Base-by-base conservation (phyloP, 2,329 filamentous ascomycete species). In the Diaporthe sp. region DNA sequence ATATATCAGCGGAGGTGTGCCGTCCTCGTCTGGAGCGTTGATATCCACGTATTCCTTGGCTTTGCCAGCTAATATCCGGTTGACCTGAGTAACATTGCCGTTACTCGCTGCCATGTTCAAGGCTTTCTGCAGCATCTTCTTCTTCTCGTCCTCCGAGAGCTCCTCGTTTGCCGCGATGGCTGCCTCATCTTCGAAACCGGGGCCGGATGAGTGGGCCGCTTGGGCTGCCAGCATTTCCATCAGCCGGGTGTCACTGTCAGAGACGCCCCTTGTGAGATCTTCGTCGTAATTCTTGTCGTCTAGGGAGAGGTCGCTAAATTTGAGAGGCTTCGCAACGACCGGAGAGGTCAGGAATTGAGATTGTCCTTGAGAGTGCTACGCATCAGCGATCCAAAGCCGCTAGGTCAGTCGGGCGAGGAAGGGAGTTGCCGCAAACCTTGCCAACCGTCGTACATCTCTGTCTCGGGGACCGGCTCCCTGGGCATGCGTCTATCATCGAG, bases 401-500 rank as follows among this genome's bases (percentile, higher is more conserved):
- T 31, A 44, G n/a, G n/a, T 34, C 28, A 34, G 37, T 34, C 39
- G n/a, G 57, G 31, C 28, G 55, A 46, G 55, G 57, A 37, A 55
- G 25, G 62, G 62, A 25, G 49, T 37, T 55, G 49, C 49, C 51
- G 62, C 87, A 77, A 79, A 89, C 96, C 96, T 92, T 98, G 95
- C 97, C 97, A 99, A 79, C 95, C 97, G 89, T 99, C 97, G 84
- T 98, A 99, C 87, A 98, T 95, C 88, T 98, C 97, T 55, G 96
- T 98, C 88, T 98, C 97, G 53, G 89, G 89, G 74, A 94, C 89
- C 78, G 92, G 90, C 77, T 93, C 92, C 62, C 87, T 88, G 5
- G 92, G 90, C 80, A 89, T 89, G 79, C 93, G 91, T 76, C 97
- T 92, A 86, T 99, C 97, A 84, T 99, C 94, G 73, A 99, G 90